A percentile compares a stretch with the other conserved stretches of the same genome.
These are phyloP conservation scores for Myriosclerotinia curreyana DNA, from an alignment of 2,329 filamentous ascomycete genomes.

Conservation along the genomic window DNA sequence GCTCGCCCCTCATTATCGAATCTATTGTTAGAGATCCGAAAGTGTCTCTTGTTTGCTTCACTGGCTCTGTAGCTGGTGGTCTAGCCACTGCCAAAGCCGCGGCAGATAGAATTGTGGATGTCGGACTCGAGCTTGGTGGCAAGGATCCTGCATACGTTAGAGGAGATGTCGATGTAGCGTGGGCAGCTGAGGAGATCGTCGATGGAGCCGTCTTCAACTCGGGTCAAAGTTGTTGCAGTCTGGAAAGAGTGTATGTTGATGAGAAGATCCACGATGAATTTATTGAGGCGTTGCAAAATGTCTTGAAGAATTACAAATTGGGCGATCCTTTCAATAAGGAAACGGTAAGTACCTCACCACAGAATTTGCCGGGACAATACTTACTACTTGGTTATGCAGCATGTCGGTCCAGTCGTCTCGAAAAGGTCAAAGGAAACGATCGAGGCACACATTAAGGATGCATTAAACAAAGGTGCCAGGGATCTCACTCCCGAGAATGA, in stretches of 20 bases:
- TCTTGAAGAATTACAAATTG: slow-evolving; percentile 77
- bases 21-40: slow-evolving; percentile 72
- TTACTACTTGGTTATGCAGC: slow-evolving; percentile 36
- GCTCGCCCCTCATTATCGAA: slow-evolving; percentile 73
- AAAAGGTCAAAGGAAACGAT: slow-evolving; percentile 74
- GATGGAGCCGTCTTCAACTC: slow-evolving; percentile 98
- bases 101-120: slow-evolving; percentile 76
- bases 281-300: slow-evolving; percentile 72
- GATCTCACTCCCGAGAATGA: slow-evolving; percentile 80
- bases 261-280: slow-evolving; percentile 81
- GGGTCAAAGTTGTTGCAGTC: slow-evolving; percentile 93
- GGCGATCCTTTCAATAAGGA: slow-evolving; percentile 79
- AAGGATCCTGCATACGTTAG: slow-evolving; percentile 93
- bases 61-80: slow-evolving; percentile 85
- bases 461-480: slow-evolving; percentile 76
- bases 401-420: slow-evolving; percentile 86
- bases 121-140: slow-evolving; percentile 87
- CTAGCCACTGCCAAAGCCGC: slow-evolving; percentile 83
- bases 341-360: slow-evolving; percentile 45
- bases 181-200: slow-evolving; percentile 92
- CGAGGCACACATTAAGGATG: slow-evolving; percentile 75
- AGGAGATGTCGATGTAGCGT: slow-evolving; percentile 79
- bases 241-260: slow-evolving; percentile 90
- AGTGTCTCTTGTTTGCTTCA: slow-evolving; percentile 85
- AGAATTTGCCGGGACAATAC: slow-evolving; percentile 13